phyloP scores from a whole-genome alignment of 371 early-diverging fungal genomes.

The Rhizopus delemar region DNA sequence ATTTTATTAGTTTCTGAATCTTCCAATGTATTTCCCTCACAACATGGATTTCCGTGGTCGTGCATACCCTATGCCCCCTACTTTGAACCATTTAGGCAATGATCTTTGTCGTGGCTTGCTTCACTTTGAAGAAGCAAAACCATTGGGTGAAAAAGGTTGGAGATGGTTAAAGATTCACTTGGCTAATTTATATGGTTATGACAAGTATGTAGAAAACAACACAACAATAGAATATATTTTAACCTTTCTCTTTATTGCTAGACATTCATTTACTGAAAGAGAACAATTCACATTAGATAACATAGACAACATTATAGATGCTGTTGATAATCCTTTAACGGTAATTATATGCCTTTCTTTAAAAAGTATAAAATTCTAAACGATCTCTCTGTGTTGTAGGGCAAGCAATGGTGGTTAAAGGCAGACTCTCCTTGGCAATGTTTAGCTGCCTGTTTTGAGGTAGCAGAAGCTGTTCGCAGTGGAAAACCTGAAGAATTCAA shows the following conservation, averaged over 20 bases:
- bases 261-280: slow-evolving; percentile 84
- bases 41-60: slow-evolving; percentile 98
- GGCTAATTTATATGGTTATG: slow-evolving; percentile 91
- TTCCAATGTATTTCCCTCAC: slow-evolving; percentile 96
- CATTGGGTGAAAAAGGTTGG: slow-evolving; percentile 85
- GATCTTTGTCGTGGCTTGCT: slow-evolving; percentile 95
- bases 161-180: slow-evolving; percentile 95
- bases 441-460: slow-evolving; percentile 88
- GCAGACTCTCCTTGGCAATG: slow-evolving; percentile 96
- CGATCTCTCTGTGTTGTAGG: slow-evolving; percentile 35
- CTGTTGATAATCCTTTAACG: slow-evolving; percentile 78
- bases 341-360: slow-evolving; percentile 16
- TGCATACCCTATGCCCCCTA: slow-evolving; percentile 95
- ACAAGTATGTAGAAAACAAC: slow-evolving; percentile 59
- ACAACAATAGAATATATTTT: background rate
- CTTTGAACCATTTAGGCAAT: slow-evolving; percentile 95
- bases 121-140: slow-evolving; percentile 80
- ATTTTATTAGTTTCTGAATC: slow-evolving; percentile 68
- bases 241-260: background rate
- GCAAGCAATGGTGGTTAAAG: slow-evolving; percentile 88
- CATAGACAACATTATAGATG: slow-evolving; percentile 77
- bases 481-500: slow-evolving; percentile 73
- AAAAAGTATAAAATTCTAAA: background rate
- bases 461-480: slow-evolving; percentile 75
- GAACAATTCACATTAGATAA: slow-evolving; percentile 73